Evolutionary conservation across 2,329 filamentous ascomycete species (phyloP).

Genomic region (Claviceps spartinae): DNA sequence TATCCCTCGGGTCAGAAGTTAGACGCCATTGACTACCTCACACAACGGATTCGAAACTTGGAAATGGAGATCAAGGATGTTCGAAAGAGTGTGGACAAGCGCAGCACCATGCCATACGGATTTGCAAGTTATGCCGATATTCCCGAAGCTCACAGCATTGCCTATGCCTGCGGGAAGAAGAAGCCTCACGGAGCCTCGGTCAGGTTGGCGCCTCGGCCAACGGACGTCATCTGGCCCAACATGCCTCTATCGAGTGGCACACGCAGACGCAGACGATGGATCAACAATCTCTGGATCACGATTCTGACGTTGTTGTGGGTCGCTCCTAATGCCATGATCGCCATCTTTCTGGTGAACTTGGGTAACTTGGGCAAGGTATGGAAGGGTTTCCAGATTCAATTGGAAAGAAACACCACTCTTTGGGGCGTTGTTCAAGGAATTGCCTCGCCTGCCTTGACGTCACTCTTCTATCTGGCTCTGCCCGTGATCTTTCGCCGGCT

Average conservation of each 20-base stretch:
- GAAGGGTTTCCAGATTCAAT: slow-evolving; percentile 54
- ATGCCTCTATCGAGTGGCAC: slow-evolving; percentile 57
- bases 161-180: slow-evolving; percentile 68
- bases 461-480: slow-evolving; percentile 72
- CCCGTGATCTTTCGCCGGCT: slow-evolving; percentile 86
- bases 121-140: slow-evolving; percentile 92
- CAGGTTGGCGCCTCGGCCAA: slow-evolving; percentile 67
- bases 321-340: slow-evolving; percentile 84
- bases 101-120: slow-evolving; percentile 79
- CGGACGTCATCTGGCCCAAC: slow-evolving; percentile 94
- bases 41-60: slow-evolving; percentile 67
- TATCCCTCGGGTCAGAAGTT: slow-evolving; percentile 61
- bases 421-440: slow-evolving; percentile 94
- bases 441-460: slow-evolving; percentile 73
- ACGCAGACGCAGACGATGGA: slow-evolving; percentile 57
- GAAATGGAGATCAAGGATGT: slow-evolving; percentile 77
- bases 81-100: slow-evolving; percentile 67
- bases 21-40: slow-evolving; percentile 89
- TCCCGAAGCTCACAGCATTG: slow-evolving; percentile 74
- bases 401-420: slow-evolving; percentile 47
- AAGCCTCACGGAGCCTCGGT: slow-evolving; percentile 68
- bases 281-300: slow-evolving; percentile 75
- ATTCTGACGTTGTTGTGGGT: slow-evolving; percentile 77
- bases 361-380: slow-evolving; percentile 68
- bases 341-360: slow-evolving; percentile 83